Base-by-base conservation (phyloP, 768 basidiomycete genomes). In the Mycena polygramma region DNA sequence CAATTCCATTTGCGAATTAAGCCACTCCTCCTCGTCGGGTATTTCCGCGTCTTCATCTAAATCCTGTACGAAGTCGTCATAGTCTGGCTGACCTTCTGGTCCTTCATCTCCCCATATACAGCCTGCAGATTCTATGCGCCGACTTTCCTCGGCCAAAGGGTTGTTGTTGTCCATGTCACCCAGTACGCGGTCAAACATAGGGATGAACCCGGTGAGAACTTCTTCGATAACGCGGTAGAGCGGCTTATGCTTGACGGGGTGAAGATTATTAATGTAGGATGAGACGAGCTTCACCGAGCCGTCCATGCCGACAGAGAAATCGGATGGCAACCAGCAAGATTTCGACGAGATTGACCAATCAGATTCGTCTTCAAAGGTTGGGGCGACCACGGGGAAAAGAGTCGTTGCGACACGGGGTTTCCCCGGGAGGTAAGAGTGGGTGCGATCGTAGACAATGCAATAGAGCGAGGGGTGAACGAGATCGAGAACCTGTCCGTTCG, bases 361-460 rank as follows among this genome's bases (percentile, higher is more conserved):
- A 20, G n/a, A n/a, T 39, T 39, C 14, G 14, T 53, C 22, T 43
- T 22, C 35, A 13, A 45, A 54, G 2, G 26, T 36, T 35, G 41
- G 51, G 13, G 14, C 49, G 13, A 30, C 17, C 10, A 59, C 54
- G n/a, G 60, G 57, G n/a, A 54, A 59, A 46, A 54, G 41, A 48
- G 46, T 43, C 7, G 22, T 35, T 22, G 35, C 26, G 37, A 66
- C 37, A 11, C 49, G 52, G 7, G 52, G 51, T 24, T 68, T 26
- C n/a, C 45, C 35, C 2, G 53, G 53, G 19, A n/a, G n/a, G 30
- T 57, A 69, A 13, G 46, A 63, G 20, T 69, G 45, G 3, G 71
- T 78, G 15, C 73, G 68, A 30, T 65, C 74, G 57, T 80, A 77
- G 11, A 72, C 70, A 15, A 78, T 37, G 43, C 69, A 70, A 20